A percentile compares a stretch with the other conserved stretches of the same genome.
Conservation (phyloP, 2,329 filamentous ascomycete genomes). For the Xylariaceae sp. region DNA sequence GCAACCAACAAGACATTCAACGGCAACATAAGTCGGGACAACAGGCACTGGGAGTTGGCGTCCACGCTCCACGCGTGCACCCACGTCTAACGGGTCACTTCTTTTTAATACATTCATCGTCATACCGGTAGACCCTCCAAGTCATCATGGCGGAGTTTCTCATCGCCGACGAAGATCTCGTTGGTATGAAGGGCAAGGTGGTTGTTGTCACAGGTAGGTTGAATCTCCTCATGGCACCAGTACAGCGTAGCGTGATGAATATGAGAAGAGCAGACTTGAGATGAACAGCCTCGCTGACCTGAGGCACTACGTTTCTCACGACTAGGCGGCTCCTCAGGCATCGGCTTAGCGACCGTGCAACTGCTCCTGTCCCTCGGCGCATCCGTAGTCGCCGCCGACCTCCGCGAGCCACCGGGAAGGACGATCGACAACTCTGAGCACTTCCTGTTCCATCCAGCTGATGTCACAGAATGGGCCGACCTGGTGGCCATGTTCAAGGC, state of each 20-base stretch:
- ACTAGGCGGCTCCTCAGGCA: constrained; percentile 54
- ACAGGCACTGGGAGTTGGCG: no score
- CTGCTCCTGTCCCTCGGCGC: constrained; percentile 46
- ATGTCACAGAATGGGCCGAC: constrained; percentile 43
- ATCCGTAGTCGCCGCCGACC: constrained; percentile 46
- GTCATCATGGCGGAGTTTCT: constrained; percentile 34
- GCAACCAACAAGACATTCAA: no score
- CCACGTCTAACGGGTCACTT: no score
- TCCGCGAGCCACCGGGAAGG: constrained; percentile 31
- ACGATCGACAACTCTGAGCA: constrained; percentile 7
- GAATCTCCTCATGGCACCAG: not conserved
- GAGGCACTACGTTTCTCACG: no score
- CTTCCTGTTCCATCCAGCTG: constrained; percentile 35
- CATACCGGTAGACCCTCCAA: no score
- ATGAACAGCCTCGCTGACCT: no score
- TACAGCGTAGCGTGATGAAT: no score
- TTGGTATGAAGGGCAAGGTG: constrained; percentile 38
- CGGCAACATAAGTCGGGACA: no score
- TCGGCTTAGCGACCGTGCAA: constrained; percentile 48
- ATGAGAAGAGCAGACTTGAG: no score
- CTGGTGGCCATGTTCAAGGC: constrained; percentile 44
- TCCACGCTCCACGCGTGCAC: no score
- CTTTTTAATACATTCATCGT: no score
- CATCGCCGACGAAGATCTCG: constrained; percentile 37
- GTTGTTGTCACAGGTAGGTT: constrained; percentile 43